phyloP scores from a whole-genome alignment of 805 yeast species.

The Zygosaccharomyces rouxii region DNA sequence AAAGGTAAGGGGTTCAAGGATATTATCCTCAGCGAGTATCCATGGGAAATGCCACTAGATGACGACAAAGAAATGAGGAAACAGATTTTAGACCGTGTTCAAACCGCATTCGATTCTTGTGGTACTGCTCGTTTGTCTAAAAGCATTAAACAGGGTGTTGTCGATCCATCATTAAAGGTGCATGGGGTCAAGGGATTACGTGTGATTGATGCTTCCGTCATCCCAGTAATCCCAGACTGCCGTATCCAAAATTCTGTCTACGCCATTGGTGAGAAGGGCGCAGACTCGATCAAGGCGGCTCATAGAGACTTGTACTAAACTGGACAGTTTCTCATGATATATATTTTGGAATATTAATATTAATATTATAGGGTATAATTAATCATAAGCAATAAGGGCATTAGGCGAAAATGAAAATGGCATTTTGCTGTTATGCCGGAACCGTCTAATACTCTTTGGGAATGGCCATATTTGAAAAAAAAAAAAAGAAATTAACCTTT shows the following conservation, averaged over 20 bases:
- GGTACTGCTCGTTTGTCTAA: conserved; percentile 28
- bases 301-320: conserved; percentile 13
- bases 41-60: conserved; percentile 33
- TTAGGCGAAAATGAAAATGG: too few species aligned
- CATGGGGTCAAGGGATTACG: conserved; percentile 31
- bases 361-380: too few species aligned
- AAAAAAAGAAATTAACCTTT: too few species aligned
- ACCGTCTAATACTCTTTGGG: too few species aligned
- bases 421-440: too few species aligned
- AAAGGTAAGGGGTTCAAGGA: conserved; percentile 33
- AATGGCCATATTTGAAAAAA: too few species aligned
- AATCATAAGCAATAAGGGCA: not conserved
- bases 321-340: not conserved
- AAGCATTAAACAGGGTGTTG: conserved; percentile 23
- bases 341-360: not conserved
- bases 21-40: conserved; percentile 29
- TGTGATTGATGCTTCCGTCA: conserved; percentile 32
- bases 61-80: conserved; percentile 31
- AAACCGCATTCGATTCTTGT: conserved; percentile 36
- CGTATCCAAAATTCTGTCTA: conserved; percentile 31
- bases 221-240: conserved; percentile 34
- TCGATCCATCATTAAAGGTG: conserved; percentile 31
- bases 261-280: conserved; percentile 31
- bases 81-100: conserved; percentile 32
- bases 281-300: conserved; percentile 25